Base-by-base conservation (phyloP, 441 rosid species). In the Biscutella laevigata region DNA sequence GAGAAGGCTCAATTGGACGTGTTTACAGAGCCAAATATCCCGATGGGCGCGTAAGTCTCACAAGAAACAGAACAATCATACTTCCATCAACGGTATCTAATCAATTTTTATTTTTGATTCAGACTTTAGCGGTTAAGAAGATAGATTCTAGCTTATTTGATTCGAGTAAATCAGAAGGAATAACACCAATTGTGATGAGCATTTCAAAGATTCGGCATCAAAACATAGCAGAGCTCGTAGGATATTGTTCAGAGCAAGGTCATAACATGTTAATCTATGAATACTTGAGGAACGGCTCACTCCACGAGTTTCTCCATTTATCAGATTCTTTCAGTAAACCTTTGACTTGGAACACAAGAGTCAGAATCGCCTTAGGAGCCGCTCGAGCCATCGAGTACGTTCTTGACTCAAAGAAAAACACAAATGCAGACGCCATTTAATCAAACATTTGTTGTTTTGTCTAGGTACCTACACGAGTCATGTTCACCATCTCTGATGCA, bases 331-430 rank as follows among this genome's bases (percentile, higher is more conserved):
- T 71, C 17, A 86, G 97, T 76, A 92, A 74, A 39, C 97, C 92
- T 5, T 59, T 92, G 24, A 88, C 99, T 63, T 92, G 97, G 99
- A 92, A 86, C 55, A 88, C 97, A 33, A 74, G 99, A 68, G 78
- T 88, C 67, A 70, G 78, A 67, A 88, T 92, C 60, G 92, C 97
- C 59, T 64, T 92, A 28, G 92, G 92, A 50, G 73, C 88, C 5
- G 96, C 94, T 12, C 75, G 88, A 48, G 97, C 94, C 53, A 47
- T 86, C 2, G 92, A 86, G 97, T 92, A 76, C 68, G 95, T 71
- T 26, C 50, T 21, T 15, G 1, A 39, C 7, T 12, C 5, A 0
- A 0, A 1, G n/a, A 27, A 27, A 20, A 5, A 46, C 11, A 3
- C 2, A 44, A 34, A 26, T 25, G 14, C 47, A 53, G 20, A 54